Percentiles rank a stretch among this genome's conserved stretches.
Conservation (phyloP, 768 basidiomycete genomes). For the Tylopilus plumbeoviolaceoides region DNA sequence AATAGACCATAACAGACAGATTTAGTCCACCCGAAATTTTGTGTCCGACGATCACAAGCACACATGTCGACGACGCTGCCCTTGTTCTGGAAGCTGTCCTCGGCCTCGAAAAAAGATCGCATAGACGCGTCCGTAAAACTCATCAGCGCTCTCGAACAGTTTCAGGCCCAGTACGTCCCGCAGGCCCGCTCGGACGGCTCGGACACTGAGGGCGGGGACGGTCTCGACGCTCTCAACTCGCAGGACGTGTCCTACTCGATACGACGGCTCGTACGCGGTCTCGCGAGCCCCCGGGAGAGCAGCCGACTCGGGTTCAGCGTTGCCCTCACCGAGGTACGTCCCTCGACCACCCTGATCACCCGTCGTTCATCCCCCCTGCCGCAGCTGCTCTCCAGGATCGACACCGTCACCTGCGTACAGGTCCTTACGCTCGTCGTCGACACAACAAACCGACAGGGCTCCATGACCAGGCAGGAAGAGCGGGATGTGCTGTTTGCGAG, state of each 20-base stretch:
- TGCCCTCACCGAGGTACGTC: constrained; percentile 84
- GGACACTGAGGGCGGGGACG: constrained; percentile 46
- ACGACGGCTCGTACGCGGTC: constrained; percentile 77
- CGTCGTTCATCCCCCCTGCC: constrained; percentile 1
- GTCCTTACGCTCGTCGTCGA: constrained; percentile 74
- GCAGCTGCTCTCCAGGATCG: constrained; percentile 74
- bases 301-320: constrained; percentile 95
- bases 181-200: constrained; percentile 38
- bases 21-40: constrained; percentile 8
- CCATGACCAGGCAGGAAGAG: constrained; percentile 88
- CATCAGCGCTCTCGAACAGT: constrained; percentile 74
- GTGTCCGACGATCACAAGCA: background rate
- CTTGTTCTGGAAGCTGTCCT: constrained; percentile 92
- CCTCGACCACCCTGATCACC: background rate
- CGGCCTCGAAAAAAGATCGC: constrained; percentile 72
- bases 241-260: constrained; percentile 94
- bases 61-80: constrained; percentile 88
- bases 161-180: constrained; percentile 65
- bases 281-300: constrained; percentile 90
- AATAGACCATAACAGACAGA: too few relatives aligned
- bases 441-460: constrained; percentile 64
- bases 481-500: constrained; percentile 90
- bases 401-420: constrained; percentile 73
- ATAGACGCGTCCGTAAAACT: constrained; percentile 85
- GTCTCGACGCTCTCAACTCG: constrained; percentile 67